Conservation (phyloP, 805 yeast species). For the Metschnikowia arizonensis region DNA sequence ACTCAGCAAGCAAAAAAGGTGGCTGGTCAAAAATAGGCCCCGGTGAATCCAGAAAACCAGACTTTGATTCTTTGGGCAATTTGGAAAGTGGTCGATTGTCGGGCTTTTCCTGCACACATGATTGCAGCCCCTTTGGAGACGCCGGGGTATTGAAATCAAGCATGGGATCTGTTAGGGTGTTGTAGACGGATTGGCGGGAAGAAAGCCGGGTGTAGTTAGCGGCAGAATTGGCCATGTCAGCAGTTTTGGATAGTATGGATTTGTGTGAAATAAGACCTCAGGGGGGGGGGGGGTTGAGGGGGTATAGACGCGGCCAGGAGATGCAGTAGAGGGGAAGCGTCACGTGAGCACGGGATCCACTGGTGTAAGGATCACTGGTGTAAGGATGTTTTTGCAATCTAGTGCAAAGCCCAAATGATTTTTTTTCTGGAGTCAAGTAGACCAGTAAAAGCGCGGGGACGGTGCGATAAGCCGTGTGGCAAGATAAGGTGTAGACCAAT, state of each 20-base stretch:
- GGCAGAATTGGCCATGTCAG: neutral
- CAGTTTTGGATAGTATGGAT: neutral
- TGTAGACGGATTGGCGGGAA: constrained; percentile 37
- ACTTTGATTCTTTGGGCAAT: neutral
- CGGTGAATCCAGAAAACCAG: neutral
- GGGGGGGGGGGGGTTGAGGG: constrained; percentile 1
- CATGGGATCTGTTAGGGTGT: constrained; percentile 39
- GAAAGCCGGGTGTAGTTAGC: constrained; percentile 25
- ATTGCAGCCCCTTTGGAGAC: neutral
- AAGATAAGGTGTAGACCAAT: no score
- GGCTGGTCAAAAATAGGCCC: neutral
- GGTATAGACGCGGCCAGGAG: constrained; percentile 1
- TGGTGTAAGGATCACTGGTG: no score
- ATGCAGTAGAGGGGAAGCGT: no score
- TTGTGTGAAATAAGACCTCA: neutral
- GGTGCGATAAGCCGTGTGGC: neutral
- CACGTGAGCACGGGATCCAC: neutral
- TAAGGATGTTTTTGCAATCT: neutral
- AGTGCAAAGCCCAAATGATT: no score
- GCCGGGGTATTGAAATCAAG: constrained; percentile 22
- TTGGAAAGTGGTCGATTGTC: neutral
- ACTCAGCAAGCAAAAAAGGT: neutral
- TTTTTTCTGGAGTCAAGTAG: no score
- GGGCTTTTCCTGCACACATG: neutral
- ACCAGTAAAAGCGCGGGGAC: neutral